These are phyloP conservation scores for Royoungia palumana DNA, from an alignment of 768 basidiomycete genomes.

Conservation along the genomic window DNA sequence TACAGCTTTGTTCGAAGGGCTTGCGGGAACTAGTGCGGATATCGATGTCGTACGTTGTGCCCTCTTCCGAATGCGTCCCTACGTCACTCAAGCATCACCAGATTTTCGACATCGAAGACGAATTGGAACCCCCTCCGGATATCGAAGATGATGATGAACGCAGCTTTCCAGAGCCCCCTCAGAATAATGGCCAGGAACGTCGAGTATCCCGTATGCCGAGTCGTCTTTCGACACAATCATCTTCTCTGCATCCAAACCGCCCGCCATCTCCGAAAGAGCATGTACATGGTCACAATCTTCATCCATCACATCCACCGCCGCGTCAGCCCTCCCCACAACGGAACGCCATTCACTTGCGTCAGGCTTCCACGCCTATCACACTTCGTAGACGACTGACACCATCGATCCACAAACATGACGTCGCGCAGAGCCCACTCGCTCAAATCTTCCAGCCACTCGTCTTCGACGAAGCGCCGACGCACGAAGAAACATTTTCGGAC, in stretches of 20 bases:
- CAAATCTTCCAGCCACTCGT: slow-evolving; percentile 70
- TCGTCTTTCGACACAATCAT: slow-evolving; percentile 26
- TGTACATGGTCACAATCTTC: slow-evolving; percentile 6
- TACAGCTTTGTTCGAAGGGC: slow-evolving; percentile 76
- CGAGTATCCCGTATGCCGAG: slow-evolving; percentile 33
- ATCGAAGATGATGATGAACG: slow-evolving; percentile 8
- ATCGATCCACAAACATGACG: slow-evolving; percentile 20
- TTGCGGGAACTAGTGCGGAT: slow-evolving; percentile 67
- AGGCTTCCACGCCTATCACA: slow-evolving; percentile 10
- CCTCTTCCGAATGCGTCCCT: not conserved
- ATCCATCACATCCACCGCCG: not conserved
- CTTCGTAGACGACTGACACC: slow-evolving; percentile 21
- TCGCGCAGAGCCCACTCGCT: slow-evolving; percentile 55
- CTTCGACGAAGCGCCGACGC: slow-evolving; percentile 44
- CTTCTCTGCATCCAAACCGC: slow-evolving; percentile 17
- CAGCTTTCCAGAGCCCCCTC: slow-evolving; percentile 14
- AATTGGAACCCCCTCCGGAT: slow-evolving; percentile 25
- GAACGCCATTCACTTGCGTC: slow-evolving; percentile 9
- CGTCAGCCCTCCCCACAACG: slow-evolving; percentile 9
- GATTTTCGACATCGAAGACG: slow-evolving; percentile 80
- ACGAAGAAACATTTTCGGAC: slow-evolving; percentile 30
- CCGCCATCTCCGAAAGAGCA: slow-evolving; percentile 24
- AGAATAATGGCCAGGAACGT: slow-evolving; percentile 17
- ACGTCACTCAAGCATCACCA: slow-evolving; percentile 24
- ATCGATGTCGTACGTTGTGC: slow-evolving; percentile 61